phyloP scores from a whole-genome alignment of 2,329 filamentous ascomycete genomes.

The Colletotrichum sp. region DNA sequence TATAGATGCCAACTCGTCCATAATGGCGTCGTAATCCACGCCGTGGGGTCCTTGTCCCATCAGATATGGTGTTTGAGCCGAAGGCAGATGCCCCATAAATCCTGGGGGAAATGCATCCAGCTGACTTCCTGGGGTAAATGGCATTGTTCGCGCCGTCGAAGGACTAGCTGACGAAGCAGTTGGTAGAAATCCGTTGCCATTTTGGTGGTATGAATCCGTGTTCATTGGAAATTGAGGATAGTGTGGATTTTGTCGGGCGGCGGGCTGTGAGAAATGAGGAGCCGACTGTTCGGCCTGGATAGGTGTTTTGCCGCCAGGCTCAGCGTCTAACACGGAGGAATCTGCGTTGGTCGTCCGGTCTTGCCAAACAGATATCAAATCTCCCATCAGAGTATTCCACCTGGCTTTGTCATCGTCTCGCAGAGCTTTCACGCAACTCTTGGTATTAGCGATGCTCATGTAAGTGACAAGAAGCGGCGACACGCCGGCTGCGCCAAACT shows the following conservation, averaged over 20 bases:
- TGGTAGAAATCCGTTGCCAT: neutral
- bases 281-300: neutral
- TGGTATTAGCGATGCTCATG: constrained; percentile 39
- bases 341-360: neutral
- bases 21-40: constrained; percentile 57
- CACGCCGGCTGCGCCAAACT: constrained; percentile 36
- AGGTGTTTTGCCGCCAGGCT: constrained; percentile 22
- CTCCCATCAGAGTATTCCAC: constrained; percentile 32
- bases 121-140: constrained; percentile 21
- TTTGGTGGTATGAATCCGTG: constrained; percentile 6
- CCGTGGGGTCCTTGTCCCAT: constrained; percentile 21
- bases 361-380: constrained; percentile 32
- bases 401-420: constrained; percentile 35
- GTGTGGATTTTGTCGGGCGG: neutral
- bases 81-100: constrained; percentile 15
- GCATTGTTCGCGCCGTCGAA: constrained; percentile 18
- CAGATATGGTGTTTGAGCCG: constrained; percentile 27
- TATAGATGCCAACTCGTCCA: constrained; percentile 57
- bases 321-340: constrained; percentile 19
- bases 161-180: constrained; percentile 17
- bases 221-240: neutral
- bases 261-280: neutral
- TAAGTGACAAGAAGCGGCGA: constrained; percentile 38
- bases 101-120: constrained; percentile 12
- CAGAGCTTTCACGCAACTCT: constrained; percentile 33